Evolutionary conservation across 176 grass and related monocot species (phyloP), one percentile per base, ranked within the genome.

Genomic region (Thinopyrum elongatum): DNA sequence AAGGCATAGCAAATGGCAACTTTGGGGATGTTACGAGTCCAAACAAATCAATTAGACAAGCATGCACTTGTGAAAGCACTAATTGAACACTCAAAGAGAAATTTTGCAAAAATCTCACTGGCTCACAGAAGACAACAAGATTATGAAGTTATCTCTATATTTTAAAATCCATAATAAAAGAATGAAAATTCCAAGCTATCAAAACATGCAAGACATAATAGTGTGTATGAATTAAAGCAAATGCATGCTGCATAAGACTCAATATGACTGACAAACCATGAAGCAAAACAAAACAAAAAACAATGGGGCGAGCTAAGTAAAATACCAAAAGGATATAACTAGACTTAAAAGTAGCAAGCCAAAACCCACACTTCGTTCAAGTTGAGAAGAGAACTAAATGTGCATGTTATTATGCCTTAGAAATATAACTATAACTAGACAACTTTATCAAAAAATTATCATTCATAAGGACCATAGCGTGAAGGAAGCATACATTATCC

Each of bases 401-500:
- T 38, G 42, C 25, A 13, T 42, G 35, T 2, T 16, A 76, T 23
- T 70, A 64, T 35, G 13, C 27, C 10, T 49, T 59, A 11, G 31
- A 46, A 77, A 60, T 53, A 30, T 46, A 35, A 44, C 6, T 27
- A 8, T 10, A 39, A 27, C 44, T 15, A 14, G 15, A 79, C n/a
- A 79, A 61, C 9, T n/a, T 25, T 1, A 27, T n/a, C 8, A 62
- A 15, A 15, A 78, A 78, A 22, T 9, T 5, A 46, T 33, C 2
- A 62, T 27, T 28, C 2, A 62, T 11, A 62, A 31, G 29, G 8
- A 51, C 3, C 16, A 6, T 16, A 60, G 38, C 2, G 28, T 22
- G 13, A 22, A 30, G 23, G 23, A 66, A 19, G 15, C 22, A 57
- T 90, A 94, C 96, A 88, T 98, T 94, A 65, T 98, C 96, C 47